Conservation (phyloP, 352 stramenopile genomes). For the Phytopythium ostracodes region DNA sequence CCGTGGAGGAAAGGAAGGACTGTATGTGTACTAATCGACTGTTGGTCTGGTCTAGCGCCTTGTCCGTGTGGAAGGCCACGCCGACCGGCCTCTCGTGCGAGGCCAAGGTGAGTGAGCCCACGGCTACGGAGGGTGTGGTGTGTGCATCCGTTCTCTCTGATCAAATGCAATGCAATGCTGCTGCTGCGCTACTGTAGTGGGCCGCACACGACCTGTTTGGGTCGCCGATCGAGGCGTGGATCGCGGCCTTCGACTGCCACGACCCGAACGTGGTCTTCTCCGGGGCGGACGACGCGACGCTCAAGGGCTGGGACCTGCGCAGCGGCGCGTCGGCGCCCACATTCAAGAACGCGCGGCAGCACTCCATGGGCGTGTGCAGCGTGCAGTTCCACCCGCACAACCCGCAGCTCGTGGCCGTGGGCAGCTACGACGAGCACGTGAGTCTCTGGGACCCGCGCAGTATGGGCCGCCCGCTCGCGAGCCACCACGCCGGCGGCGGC, state of each 20-base stretch:
- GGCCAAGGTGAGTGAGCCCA: conserved; percentile 28
- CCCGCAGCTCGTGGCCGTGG: conserved; percentile 59
- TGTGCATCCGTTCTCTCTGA: too few species aligned
- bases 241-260: conserved; percentile 77
- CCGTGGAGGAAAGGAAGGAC: conserved; percentile 9
- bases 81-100: conserved; percentile 26
- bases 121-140: too few species aligned
- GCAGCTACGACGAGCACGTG: conserved; percentile 83
- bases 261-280: conserved; percentile 75
- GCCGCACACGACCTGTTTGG: conserved; percentile 68
- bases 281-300: conserved; percentile 65
- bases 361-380: conserved; percentile 83
- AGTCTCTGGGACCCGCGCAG: conserved; percentile 73
- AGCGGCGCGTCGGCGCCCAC: conserved; percentile 17
- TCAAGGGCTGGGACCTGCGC: conserved; percentile 83
- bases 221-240: conserved; percentile 80
- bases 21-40: not conserved
- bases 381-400: conserved; percentile 80
- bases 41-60: conserved; percentile 13
- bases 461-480: conserved; percentile 48
- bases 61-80: conserved; percentile 53
- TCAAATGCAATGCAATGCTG: too few species aligned
- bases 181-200: conserved; percentile 53
- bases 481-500: conserved; percentile 51
- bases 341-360: conserved; percentile 57